A percentile compares a stretch with the other conserved stretches of the same genome.
These are phyloP conservation scores for Lipomyces yamanashiensis DNA, from an alignment of 805 yeast genomes.

Conservation along the genomic window DNA sequence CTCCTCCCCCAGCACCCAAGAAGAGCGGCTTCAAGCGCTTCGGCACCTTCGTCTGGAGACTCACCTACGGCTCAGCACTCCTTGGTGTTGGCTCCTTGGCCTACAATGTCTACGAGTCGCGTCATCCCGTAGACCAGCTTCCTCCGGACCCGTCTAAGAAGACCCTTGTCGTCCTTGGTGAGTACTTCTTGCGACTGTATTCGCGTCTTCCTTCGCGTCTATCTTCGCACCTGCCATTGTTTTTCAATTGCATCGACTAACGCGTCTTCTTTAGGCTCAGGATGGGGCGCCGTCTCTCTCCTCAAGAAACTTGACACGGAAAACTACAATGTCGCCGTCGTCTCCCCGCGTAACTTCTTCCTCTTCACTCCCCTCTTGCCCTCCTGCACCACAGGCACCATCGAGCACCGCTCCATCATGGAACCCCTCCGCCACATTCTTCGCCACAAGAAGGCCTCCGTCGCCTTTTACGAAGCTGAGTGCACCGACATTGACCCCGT, in stretches of 20 bases:
- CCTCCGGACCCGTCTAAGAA: constrained; percentile 64
- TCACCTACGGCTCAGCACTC: constrained; percentile 28
- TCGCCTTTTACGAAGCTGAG: constrained; percentile 90
- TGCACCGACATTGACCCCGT: constrained; percentile 81
- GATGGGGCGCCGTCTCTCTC: constrained; percentile 92
- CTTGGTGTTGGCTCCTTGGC: constrained; percentile 35
- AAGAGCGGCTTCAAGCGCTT: constrained; percentile 19
- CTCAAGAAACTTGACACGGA: constrained; percentile 84
- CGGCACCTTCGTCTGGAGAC: constrained; percentile 27
- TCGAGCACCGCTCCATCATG: constrained; percentile 83
- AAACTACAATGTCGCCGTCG: constrained; percentile 83
- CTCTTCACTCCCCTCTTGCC: constrained; percentile 95
- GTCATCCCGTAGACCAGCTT: constrained; percentile 48
- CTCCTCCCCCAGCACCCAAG: constrained; percentile 13
- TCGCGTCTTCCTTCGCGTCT: not conserved
- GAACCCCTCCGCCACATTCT: constrained; percentile 91
- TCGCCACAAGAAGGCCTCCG: constrained; percentile 69
- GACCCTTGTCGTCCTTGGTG: constrained; percentile 69
- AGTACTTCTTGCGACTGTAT: not conserved
- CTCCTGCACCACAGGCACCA: constrained; percentile 91
- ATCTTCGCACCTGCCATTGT: not conserved
- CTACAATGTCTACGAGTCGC: constrained; percentile 43
- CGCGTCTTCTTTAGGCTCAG: constrained; percentile 59
- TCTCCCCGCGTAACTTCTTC: constrained; percentile 92
- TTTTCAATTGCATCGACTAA: not conserved